Percentiles rank a stretch among this genome's conserved stretches.
phyloP scores from a whole-genome alignment of 176 grass and related monocot genomes.

The Hsuehochloa calcarea region DNA sequence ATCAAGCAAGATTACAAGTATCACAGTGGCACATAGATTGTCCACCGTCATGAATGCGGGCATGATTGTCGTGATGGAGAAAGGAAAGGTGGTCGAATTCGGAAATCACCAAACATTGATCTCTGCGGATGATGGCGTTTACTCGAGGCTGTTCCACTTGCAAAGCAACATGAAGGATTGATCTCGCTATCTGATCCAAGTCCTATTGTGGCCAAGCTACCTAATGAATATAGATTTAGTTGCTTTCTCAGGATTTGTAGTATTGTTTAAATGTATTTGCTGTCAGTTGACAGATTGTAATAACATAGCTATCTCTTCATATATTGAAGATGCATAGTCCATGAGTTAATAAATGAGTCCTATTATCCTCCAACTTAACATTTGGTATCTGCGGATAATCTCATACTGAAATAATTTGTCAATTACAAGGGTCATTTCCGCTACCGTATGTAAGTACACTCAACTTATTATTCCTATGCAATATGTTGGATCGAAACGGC shows the following conservation, averaged over 20 bases:
- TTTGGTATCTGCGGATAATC: background rate
- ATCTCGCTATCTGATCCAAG: constrained; percentile 5
- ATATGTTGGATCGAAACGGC: too few species aligned
- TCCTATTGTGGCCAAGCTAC: background rate
- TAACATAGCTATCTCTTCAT: constrained; percentile 20
- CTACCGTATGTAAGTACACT: background rate
- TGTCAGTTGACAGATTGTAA: constrained; percentile 33
- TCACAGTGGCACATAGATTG: constrained; percentile 51
- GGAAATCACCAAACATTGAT: constrained; percentile 39
- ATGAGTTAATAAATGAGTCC: background rate
- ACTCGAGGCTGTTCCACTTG: constrained; percentile 44
- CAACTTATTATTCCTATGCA: constrained; percentile 4
- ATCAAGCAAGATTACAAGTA: constrained; percentile 32
- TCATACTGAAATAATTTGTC: background rate
- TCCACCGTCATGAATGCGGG: constrained; percentile 43
- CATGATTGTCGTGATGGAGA: constrained; percentile 52
- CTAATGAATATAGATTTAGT: constrained; percentile 29
- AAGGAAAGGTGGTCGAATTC: constrained; percentile 40
- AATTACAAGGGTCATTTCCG: background rate
- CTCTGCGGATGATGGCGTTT: constrained; percentile 24
- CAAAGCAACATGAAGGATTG: constrained; percentile 46
- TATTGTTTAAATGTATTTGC: constrained; percentile 22
- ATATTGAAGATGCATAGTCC: constrained; percentile 7
- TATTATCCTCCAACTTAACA: background rate
- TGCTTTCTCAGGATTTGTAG: background rate